These are phyloP conservation scores for Phaseolus coccineus DNA, from an alignment of 331 rosid species.

Conservation along the genomic window DNA sequence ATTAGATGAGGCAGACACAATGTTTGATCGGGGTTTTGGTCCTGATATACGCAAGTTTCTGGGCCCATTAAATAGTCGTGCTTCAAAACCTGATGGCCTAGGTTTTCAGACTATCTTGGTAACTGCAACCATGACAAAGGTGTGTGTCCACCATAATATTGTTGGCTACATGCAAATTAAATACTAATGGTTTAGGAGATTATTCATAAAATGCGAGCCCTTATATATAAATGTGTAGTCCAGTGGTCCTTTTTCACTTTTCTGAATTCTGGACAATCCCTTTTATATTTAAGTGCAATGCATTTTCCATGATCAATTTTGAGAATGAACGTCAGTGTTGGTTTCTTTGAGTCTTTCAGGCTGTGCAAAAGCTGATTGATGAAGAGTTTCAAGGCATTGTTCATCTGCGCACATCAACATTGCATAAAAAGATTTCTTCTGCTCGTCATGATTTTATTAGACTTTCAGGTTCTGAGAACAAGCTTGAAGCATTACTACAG, in stretches of 20 bases:
- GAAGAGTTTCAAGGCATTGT: constrained; percentile 94
- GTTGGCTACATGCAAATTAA: constrained; percentile 13
- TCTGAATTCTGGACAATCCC: background rate
- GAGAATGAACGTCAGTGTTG: constrained; percentile 19
- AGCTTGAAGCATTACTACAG: constrained; percentile 94
- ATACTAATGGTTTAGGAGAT: constrained; percentile 16
- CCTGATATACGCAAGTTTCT: constrained; percentile 93
- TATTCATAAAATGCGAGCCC: background rate
- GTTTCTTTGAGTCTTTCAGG: constrained; percentile 60
- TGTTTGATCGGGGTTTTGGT: constrained; percentile 98
- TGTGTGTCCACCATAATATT: constrained; percentile 45
- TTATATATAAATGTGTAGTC: background rate
- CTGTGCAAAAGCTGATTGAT: constrained; percentile 85
- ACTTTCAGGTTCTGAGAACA: constrained; percentile 92
- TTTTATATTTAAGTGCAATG: background rate
- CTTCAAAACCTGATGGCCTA: constrained; percentile 67
- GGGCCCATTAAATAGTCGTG: constrained; percentile 77
- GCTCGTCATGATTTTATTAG: constrained; percentile 95
- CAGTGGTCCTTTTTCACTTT: background rate
- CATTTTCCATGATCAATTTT: constrained; percentile 24
- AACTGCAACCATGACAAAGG: constrained; percentile 96
- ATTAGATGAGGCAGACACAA: constrained; percentile 97
- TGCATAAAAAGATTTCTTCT: constrained; percentile 87
- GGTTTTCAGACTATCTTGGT: constrained; percentile 93
- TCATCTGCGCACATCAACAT: constrained; percentile 83